phyloP scores from a whole-genome alignment of 192 early-diverging fungal genomes.

The Entomortierella parvispora region DNA sequence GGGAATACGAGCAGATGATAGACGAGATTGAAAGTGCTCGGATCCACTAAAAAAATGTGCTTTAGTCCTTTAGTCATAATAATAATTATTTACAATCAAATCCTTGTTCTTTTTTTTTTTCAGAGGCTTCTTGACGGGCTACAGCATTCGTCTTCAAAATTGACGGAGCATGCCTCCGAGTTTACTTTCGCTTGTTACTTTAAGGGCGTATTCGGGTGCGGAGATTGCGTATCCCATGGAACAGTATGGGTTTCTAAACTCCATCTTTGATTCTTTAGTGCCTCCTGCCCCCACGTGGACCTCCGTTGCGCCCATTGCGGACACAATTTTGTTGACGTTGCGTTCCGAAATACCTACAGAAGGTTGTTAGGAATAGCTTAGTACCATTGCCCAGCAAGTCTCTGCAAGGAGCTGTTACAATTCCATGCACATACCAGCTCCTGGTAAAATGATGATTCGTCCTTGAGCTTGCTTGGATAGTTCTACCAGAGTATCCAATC shows the following conservation, averaged over 20 bases:
- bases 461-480: conserved; percentile 54
- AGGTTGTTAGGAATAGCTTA: too few relatives aligned
- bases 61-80: too few relatives aligned
- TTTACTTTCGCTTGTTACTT: conserved; percentile 30
- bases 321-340: conserved; percentile 58
- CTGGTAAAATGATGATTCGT: conserved; percentile 68
- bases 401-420: too few relatives aligned
- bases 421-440: conserved; percentile 62
- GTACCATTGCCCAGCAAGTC: too few relatives aligned
- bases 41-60: conserved; percentile 15
- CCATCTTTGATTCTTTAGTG: conserved; percentile 42
- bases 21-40: conserved; percentile 44
- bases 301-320: conserved; percentile 52
- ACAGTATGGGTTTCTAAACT: conserved; percentile 45
- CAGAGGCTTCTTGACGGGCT: too few relatives aligned
- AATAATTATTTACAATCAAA: too few relatives aligned
- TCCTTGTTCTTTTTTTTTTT: not conserved
- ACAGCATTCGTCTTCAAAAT: conserved; percentile 25
- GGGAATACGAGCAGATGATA: conserved; percentile 47
- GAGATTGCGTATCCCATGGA: conserved; percentile 52
- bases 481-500: conserved; percentile 56
- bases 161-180: conserved; percentile 46
- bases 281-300: conserved; percentile 66
- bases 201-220: conserved; percentile 45
- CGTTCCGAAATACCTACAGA: conserved; percentile 59